Percentiles rank a stretch among this genome's conserved stretches.
phyloP scores from a whole-genome alignment of 1,139 yeast genomes.

The Magnusiomyces tetraspermus region DNA sequence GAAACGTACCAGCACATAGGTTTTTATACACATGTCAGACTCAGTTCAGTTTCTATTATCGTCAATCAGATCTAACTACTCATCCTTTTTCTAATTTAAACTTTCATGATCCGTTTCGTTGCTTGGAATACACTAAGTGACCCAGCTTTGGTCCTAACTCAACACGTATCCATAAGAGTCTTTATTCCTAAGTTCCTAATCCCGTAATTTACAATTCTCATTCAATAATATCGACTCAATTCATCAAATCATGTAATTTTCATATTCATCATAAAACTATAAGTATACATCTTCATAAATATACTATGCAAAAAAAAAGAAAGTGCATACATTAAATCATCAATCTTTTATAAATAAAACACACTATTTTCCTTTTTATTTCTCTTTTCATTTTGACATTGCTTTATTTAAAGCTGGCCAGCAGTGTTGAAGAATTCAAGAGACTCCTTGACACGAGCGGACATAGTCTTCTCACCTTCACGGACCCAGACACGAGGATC shows the following conservation, averaged over 20 bases:
- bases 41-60: too few species aligned
- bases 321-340: too few species aligned
- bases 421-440: constrained; percentile 64
- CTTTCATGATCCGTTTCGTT: too few species aligned
- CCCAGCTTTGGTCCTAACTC: too few species aligned
- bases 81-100: too few species aligned
- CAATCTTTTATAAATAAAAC: too few species aligned
- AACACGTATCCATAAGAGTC: not conserved
- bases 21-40: too few species aligned
- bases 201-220: not conserved
- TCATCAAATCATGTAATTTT: not conserved
- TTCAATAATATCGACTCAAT: not conserved
- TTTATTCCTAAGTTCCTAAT: not conserved
- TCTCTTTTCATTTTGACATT: too few species aligned
- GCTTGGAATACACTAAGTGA: too few species aligned
- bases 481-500: constrained; percentile 99
- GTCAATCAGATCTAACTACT: too few species aligned
- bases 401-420: constrained; percentile 19
- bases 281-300: not conserved
- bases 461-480: constrained; percentile 99
- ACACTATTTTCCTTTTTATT: too few species aligned
- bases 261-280: not conserved
- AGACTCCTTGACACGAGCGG: constrained; percentile 73
- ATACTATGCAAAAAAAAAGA: not conserved
- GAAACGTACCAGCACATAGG: too few species aligned